Conservation (phyloP, 140 eudicot species). For the Flaveria floridana region DNA sequence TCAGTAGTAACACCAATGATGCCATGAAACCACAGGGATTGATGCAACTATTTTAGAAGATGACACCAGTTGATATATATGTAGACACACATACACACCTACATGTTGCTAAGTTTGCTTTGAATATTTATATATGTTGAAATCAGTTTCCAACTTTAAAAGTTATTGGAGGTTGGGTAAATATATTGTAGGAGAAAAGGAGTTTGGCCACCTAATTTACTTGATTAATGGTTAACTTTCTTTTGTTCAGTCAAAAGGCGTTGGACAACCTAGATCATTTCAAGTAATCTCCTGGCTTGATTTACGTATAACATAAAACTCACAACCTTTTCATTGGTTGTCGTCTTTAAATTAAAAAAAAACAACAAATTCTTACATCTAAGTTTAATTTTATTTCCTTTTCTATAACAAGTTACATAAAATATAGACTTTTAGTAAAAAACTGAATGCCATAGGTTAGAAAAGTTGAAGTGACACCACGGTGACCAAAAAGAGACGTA, state of each 20-base stretch:
- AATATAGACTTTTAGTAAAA: no score
- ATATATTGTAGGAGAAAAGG: slow-evolving; percentile 22
- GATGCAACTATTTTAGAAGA: slow-evolving; percentile 3
- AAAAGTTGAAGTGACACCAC: no score
- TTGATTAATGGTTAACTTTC: not conserved
- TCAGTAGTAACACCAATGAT: slow-evolving; percentile 37
- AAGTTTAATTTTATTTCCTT: not conserved
- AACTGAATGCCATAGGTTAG: no score
- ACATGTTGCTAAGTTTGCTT: not conserved
- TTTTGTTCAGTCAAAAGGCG: slow-evolving; percentile 12
- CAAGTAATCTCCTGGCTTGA: no score
- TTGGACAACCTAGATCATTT: slow-evolving; percentile 19
- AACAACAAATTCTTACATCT: no score
- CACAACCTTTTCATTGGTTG: not conserved
- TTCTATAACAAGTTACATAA: no score
- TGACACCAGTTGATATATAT: not conserved
- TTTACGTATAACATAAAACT: not conserved
- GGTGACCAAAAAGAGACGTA: no score
- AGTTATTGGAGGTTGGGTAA: slow-evolving; percentile 32
- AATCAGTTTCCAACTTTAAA: not conserved
- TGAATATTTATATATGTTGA: not conserved
- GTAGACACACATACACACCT: no score
- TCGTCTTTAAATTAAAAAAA: not conserved
- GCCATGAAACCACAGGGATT: slow-evolving; percentile 26
- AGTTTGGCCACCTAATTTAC: slow-evolving; percentile 32